Evolutionary conservation across 2,329 filamentous ascomycete genomes (phyloP), one percentile per base, ranked within the genome.

Genomic region (Phoma herbarum): DNA sequence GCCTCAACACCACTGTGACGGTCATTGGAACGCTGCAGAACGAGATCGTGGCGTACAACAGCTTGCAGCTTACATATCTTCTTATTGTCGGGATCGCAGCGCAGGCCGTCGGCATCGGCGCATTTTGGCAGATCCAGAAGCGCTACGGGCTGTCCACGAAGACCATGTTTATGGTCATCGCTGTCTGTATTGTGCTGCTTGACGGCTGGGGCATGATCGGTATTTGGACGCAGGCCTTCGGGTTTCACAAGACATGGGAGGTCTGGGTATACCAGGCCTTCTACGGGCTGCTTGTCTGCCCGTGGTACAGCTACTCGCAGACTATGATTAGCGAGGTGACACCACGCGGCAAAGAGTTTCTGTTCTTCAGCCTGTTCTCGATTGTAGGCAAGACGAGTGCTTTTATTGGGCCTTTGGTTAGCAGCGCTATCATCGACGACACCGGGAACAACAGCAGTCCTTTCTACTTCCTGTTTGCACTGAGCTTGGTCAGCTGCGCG

Each of bases 271-370:
- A 78, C 57, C 77, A 79, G 52, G 77, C 74, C 9, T 88, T 87
- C 63, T 90, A 89, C 65, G 88, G 88, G 0, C 78, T 90, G 1
- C 83, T 89, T 45, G 85, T 90, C 7, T 89, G 87, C 62, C 87
- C 88, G 0, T 90, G 87, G 87, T 90, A 90, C 73, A 86, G 85
- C 46, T 90, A 90, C 74, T 86, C 83, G 0, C 88, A 90, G 70
- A 90, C 88, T 66, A 88, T 90, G 83, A 90, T 90, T 64, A 86
- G 84, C 2, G 88, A 89, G 65, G 86, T 90, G 2, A 89, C 87
- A 0, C 88, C 88, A 0, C 81, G 86, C 6, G 88, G 88, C 35
- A 86, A 89, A 67, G 88, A 90, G 64, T 90, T 89, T 66, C 77
- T 90, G 11, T 90, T 90, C 79, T 91, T 90, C 81, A 85, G 82